Base-by-base conservation (phyloP, 2,329 filamentous ascomycete species). In the Mariannaea sp. region DNA sequence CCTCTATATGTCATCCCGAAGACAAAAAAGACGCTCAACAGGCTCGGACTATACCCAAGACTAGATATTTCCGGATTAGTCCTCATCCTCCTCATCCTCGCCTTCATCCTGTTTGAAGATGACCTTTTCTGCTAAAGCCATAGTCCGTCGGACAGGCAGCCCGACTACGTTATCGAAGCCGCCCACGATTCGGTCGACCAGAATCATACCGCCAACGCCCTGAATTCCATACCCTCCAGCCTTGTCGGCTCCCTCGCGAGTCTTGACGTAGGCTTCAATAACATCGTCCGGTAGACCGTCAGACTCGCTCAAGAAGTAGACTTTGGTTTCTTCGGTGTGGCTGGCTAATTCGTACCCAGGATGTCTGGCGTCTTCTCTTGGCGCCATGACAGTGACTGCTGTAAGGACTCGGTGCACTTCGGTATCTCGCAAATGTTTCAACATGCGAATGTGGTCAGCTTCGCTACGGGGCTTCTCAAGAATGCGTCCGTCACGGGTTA, bases 181-280 rank as follows among this genome's bases (percentile, higher is more conserved):
- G 9, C 94, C 94, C 59, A 96, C 90, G 60, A 99, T 89, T 71
- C 82, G 88, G 71, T 97, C 92, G 10, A 99, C 86, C 52, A 99
- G 73, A 55, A 99, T 79, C 70, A 97, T 86, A 7, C 89, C 88
- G 1, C 90, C 94, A 9, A 93, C 78, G 0, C 93, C 94, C 73
- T 99, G 94, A 47, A 99, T 83, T 1, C 91, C 94, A 72, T 99
- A 99, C 0, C 94, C 94, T 2, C 94, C 94, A 0, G 94, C 94
- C 78, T 97, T 99, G 73, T 97, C 94, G 9, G 85, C 92, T 2
- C 94, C 94, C 77, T 99, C 94, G 49, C 93, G 81, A 17, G 93
- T 97, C 67, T 80, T 82, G 53, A 92, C 88, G 69, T 92, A 92
- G 5, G 77, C 83, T 63, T 90, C 77, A 54, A 97, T 86, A 61